These are phyloP conservation scores for Scheffersomyces titani DNA, from an alignment of 1,139 yeast species.

Conservation along the genomic window DNA sequence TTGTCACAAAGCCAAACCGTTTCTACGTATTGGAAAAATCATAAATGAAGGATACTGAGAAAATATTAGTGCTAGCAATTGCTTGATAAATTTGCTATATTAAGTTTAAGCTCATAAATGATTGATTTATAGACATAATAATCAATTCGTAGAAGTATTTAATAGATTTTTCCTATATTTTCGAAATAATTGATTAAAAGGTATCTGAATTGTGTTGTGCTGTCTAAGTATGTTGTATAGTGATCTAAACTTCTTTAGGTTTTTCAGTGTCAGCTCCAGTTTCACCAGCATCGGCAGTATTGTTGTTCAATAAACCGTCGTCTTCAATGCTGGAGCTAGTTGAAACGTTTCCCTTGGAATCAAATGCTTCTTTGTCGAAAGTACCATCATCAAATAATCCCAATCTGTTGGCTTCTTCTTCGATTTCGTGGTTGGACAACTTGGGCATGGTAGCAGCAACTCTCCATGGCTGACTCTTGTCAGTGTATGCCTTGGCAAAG, in stretches of 20 bases:
- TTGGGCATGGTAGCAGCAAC: constrained; percentile 54
- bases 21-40: not conserved
- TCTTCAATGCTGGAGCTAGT: constrained; percentile 18
- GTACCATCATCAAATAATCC: constrained; percentile 47
- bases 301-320: constrained; percentile 8
- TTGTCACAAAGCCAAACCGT: not conserved
- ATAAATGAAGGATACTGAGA: too few species aligned
- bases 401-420: constrained; percentile 47
- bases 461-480: constrained; percentile 48
- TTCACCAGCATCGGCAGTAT: not conserved
- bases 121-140: too few species aligned
- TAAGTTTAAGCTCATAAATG: too few species aligned
- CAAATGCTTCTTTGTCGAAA: constrained; percentile 37
- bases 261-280: not conserved
- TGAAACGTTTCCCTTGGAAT: constrained; percentile 31
- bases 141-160: too few species aligned
- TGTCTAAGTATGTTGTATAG: not conserved
- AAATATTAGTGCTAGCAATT: too few species aligned
- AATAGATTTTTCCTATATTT: not conserved
- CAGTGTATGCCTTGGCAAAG: constrained; percentile 39
- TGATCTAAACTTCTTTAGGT: not conserved
- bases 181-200: too few species aligned
- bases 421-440: constrained; percentile 45
- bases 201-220: not conserved
- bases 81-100: too few species aligned